Conservation (phyloP, 352 stramenopile species). For the Globisporangium ultimum region DNA sequence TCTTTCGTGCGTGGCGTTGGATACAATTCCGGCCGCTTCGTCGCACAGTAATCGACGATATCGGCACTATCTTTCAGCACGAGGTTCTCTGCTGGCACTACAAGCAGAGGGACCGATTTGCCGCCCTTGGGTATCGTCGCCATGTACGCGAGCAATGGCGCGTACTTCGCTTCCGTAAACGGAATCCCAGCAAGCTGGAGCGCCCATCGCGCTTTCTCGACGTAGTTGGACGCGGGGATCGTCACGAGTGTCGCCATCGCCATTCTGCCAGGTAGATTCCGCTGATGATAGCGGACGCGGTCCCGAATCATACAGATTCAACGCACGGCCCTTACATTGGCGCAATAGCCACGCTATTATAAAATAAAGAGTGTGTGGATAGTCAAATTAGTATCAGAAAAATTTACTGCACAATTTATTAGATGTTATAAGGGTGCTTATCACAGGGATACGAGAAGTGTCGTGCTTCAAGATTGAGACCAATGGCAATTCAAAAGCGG, state of each 20-base stretch:
- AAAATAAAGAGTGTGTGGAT: too few species aligned
- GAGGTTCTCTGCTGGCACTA: slow-evolving; percentile 5
- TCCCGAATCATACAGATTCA: not conserved
- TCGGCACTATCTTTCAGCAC: slow-evolving; percentile 36
- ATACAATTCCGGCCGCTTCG: slow-evolving; percentile 29
- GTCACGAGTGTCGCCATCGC: slow-evolving; percentile 29
- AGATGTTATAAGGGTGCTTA: too few species aligned
- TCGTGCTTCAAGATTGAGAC: too few species aligned
- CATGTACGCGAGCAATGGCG: slow-evolving; percentile 36
- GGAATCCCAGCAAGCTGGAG: slow-evolving; percentile 34
- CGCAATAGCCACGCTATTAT: too few species aligned
- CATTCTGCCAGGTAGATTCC: not conserved
- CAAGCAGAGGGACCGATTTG: slow-evolving; percentile 38
- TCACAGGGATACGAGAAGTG: too few species aligned
- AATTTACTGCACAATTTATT: too few species aligned
- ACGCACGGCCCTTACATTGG: not conserved
- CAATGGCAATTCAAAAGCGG: not conserved
- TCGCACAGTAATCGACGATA: slow-evolving; percentile 42
- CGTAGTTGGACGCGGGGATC: slow-evolving; percentile 57
- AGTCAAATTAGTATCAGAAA: too few species aligned
- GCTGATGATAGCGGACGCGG: not conserved
- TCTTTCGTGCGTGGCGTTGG: slow-evolving; percentile 26
- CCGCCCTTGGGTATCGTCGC: slow-evolving; percentile 45
- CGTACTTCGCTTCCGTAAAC: slow-evolving; percentile 47
- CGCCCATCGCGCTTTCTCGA: slow-evolving; percentile 59